A percentile compares a stretch with the other conserved stretches of the same genome.
Evolutionary conservation across 768 basidiomycete genomes (phyloP).

Genomic region (Dictyophora rubrovolvata): DNA sequence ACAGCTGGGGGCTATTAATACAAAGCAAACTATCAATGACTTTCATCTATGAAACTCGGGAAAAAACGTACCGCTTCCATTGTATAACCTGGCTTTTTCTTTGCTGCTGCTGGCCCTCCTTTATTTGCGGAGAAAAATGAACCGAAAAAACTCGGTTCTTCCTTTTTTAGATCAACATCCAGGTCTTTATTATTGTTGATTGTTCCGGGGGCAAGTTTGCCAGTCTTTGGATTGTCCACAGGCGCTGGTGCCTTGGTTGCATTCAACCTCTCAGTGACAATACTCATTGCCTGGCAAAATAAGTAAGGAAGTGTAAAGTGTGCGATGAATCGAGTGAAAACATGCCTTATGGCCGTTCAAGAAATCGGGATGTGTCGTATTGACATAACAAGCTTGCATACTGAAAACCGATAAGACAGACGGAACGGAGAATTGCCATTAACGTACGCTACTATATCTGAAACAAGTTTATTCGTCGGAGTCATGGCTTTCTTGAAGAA

Average conservation of each 20-base stretch:
- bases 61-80: constrained; percentile 44
- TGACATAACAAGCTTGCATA: constrained; percentile 99
- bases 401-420: constrained; percentile 26
- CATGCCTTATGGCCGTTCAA: constrained; percentile 83
- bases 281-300: constrained; percentile 65
- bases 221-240: constrained; percentile 58
- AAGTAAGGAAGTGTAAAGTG: not conserved
- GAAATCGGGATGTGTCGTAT: constrained; percentile 99
- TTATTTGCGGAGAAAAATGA: constrained; percentile 79
- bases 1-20: constrained; percentile 59
- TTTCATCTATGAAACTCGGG: not conserved
- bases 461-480: constrained; percentile 90
- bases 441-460: constrained; percentile 83
- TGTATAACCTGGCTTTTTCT: constrained; percentile 45
- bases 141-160: constrained; percentile 87
- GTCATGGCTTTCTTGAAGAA: constrained; percentile 93
- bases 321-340: not conserved
- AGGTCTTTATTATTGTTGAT: constrained; percentile 93
- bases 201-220: constrained; percentile 47
- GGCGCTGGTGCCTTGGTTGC: constrained; percentile 64
- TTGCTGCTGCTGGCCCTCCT: constrained; percentile 35
- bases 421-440: not conserved
- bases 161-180: constrained; percentile 81
- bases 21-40: constrained; percentile 13
- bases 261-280: constrained; percentile 74